Conservation (phyloP, 306 rosid species). For the Quercus gilva region DNA sequence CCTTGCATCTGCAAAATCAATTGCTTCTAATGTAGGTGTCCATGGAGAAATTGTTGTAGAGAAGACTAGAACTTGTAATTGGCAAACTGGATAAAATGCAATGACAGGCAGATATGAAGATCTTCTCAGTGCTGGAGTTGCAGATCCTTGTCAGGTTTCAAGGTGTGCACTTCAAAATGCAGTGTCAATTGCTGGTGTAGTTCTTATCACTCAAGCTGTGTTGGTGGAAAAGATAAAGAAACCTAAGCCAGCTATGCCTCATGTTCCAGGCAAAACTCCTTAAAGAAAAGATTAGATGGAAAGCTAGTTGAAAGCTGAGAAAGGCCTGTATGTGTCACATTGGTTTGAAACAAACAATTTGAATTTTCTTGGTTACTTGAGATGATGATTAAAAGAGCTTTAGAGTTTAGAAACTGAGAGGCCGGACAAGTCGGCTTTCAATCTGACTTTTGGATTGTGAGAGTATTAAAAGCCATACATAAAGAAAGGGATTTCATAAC, state of each 20-base stretch:
- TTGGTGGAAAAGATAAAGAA: constrained; percentile 68
- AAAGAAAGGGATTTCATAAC: background rate
- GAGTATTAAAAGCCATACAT: background rate
- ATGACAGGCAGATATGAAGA: constrained; percentile 78
- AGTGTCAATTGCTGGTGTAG: constrained; percentile 72
- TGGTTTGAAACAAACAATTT: background rate
- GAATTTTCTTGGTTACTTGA: constrained; percentile 3
- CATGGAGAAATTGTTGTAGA: constrained; percentile 86
- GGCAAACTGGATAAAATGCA: constrained; percentile 85
- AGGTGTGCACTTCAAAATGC: constrained; percentile 93
- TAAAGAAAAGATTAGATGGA: constrained; percentile 14
- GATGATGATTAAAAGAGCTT: constrained; percentile 7
- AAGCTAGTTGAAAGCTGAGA: constrained; percentile 6
- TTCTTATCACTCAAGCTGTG: constrained; percentile 84
- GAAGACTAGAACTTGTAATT: constrained; percentile 60
- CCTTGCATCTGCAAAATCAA: constrained; percentile 77
- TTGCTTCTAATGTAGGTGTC: constrained; percentile 79
- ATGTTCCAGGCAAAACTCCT: constrained; percentile 76
- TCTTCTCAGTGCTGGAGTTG: constrained; percentile 76
- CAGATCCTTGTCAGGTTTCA: constrained; percentile 86
- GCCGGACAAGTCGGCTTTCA: background rate
- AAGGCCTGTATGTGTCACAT: background rate
- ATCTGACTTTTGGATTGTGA: background rate
- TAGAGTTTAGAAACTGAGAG: background rate
- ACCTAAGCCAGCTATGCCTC: constrained; percentile 60